Evolutionary conservation across 2,329 filamentous ascomycete genomes (phyloP), one percentile per base, ranked within the genome.

Genomic region (Tolypocladium album): DNA sequence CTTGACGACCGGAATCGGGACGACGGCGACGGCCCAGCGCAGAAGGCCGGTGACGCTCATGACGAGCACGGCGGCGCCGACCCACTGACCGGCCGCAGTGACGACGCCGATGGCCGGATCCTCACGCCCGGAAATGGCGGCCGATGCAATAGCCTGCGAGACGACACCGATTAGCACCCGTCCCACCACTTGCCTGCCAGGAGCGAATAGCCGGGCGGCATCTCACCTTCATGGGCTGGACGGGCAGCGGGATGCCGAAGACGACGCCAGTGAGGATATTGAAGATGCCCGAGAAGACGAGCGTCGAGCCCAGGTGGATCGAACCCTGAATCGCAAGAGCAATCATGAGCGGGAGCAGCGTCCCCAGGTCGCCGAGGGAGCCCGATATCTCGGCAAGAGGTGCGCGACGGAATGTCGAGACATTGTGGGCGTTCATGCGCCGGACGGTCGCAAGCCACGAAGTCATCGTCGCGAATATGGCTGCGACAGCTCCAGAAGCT

Each of bases 201-300:
- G 22, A 63, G 63, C 57, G 22, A 39, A 12, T 11, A 31, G 17
- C 15, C 15, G 15, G 59, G 8, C 11, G 36, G 6, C 13, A 8
- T 47, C 62, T 43, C 61, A 82, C 82, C 76, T 87, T 87, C 84
- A 87, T 87, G n/a, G 92, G 92, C 75, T 97, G 92, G 0, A 97
- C 92, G 0, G 92, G 92, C 4, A 97, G 76, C 2, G 93, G 93
- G 47, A 97, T 88, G 8, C 93, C 93, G 68, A 97, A 97, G 39
- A 87, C 74, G 1, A 87, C 70, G 22, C 93, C 94, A 0, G 92
- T 96, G 15, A 89, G 68, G 59, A 97, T 84, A 68, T 97, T 97
- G 73, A 88, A 93, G 12, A 92, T 69, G 1, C 94, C 94, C 0
- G 91, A 92, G 71, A 96, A 94, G 7, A 97, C 84, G 0, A 97